Conservation (phyloP, 2,329 filamentous ascomycete species). For the Neonectria neomacrospora region DNA sequence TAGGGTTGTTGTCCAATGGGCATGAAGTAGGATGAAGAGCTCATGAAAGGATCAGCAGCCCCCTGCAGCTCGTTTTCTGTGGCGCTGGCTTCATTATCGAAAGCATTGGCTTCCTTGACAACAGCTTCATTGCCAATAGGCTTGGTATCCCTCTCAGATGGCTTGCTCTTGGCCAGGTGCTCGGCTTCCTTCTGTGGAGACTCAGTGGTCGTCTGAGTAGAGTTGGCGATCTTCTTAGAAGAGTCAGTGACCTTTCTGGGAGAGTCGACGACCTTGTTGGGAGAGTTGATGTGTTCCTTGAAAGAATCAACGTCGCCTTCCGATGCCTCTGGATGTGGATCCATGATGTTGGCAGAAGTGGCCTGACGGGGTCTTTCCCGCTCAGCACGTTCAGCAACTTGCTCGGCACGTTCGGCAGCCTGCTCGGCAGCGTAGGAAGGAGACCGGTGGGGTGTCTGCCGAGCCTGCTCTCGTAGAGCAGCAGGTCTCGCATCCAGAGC, state of each 20-base stretch:
- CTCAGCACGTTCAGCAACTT: neutral
- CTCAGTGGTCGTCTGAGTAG: neutral
- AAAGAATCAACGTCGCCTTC: neutral
- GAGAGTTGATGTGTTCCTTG: neutral
- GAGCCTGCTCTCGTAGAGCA: neutral
- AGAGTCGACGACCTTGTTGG: neutral
- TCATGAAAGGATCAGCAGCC: neutral
- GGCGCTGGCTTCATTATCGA: neutral
- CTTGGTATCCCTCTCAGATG: neutral
- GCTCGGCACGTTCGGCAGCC: conserved; percentile 3
- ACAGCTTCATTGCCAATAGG: neutral
- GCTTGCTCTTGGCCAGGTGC: neutral
- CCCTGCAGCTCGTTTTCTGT: neutral
- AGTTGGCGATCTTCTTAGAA: neutral
- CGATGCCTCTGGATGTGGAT: neutral
- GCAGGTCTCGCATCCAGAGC: neutral
- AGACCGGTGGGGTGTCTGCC: neutral
- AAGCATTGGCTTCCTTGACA: neutral
- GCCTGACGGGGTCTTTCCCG: neutral
- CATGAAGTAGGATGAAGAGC: neutral
- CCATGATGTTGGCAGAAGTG: neutral
- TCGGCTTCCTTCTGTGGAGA: neutral
- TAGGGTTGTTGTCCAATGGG: neutral
- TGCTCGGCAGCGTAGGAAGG: conserved; percentile 6
- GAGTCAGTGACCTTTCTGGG: neutral